Evolutionary conservation across 2,329 filamentous ascomycete genomes (phyloP).

Genomic region (Leptographium galeiforme): DNA sequence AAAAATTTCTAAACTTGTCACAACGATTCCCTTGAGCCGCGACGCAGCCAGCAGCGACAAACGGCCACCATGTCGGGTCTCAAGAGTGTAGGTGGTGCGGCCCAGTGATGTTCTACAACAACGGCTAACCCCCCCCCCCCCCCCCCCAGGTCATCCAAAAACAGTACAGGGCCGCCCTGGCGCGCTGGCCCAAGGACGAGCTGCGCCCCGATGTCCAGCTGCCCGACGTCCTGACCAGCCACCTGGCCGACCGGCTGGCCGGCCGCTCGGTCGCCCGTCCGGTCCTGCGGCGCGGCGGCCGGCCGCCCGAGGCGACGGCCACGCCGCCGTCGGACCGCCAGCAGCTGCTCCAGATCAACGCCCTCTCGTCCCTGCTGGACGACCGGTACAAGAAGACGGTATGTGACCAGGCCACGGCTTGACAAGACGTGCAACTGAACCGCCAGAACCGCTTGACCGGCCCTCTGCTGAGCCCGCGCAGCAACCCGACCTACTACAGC

Average conservation of each 20-base stretch:
- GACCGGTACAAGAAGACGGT: conserved; percentile 46
- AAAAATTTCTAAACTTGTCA: no score
- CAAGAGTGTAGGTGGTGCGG: no score
- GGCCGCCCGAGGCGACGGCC: conserved; percentile 6
- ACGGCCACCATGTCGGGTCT: no score
- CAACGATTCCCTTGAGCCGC: no score
- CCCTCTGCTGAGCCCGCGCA: conserved; percentile 40
- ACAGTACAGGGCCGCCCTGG: conserved; percentile 35
- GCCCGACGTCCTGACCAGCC: conserved; percentile 37
- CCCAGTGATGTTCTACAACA: no score
- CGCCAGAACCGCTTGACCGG: conserved; percentile 33
- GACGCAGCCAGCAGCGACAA: no score
- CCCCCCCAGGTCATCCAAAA: conserved; percentile 29
- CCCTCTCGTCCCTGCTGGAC: conserved; percentile 43
- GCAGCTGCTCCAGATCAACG: conserved; percentile 44
- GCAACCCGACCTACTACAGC: conserved; percentile 50
- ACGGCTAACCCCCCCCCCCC: no score
- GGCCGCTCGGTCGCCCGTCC: conserved; percentile 14
- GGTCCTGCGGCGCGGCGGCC: neutral
- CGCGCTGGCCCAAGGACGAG: conserved; percentile 49
- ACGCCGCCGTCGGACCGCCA: conserved; percentile 25
- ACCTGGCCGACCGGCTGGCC: conserved; percentile 23
- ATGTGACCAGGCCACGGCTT: conserved; percentile 13
- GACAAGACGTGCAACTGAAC: neutral
- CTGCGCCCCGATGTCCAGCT: conserved; percentile 51